Evolutionary conservation across 2,329 filamentous ascomycete genomes (phyloP).

Genomic region (Plectosphaerella plurivora): DNA sequence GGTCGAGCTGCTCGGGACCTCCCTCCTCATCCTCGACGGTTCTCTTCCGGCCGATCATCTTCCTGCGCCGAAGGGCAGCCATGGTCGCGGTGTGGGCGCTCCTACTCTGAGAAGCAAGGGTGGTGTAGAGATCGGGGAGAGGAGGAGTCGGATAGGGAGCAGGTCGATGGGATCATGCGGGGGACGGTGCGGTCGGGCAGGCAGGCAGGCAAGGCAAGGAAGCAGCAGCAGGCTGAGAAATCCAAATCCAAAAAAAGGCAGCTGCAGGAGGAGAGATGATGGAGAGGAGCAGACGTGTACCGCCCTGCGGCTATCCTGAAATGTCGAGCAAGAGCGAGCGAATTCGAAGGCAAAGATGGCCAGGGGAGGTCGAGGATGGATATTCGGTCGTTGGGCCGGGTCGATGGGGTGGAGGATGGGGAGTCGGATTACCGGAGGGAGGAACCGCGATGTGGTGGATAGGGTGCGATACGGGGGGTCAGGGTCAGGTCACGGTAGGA

Average conservation of each 20-base stretch:
- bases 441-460: background rate
- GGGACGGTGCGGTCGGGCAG: background rate
- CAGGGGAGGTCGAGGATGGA: background rate
- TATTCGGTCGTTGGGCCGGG: too few species aligned
- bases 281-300: background rate
- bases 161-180: constrained; percentile 1
- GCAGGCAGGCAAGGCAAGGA: background rate
- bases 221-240: background rate
- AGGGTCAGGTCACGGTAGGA: background rate
- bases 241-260: background rate
- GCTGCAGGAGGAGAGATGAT: background rate
- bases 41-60: constrained; percentile 62
- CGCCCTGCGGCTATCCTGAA: constrained; percentile 1
- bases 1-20: constrained; percentile 48
- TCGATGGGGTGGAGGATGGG: background rate
- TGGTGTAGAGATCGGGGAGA: background rate
- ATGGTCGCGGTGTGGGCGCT: constrained; percentile 24
- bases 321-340: background rate
- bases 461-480: background rate
- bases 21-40: constrained; percentile 66
- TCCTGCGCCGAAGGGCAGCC: constrained; percentile 55
- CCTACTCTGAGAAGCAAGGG: background rate
- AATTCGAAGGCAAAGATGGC: background rate
- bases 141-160: background rate
- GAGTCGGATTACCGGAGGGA: background rate